Percentiles rank a stretch among this genome's conserved stretches.
These are phyloP conservation scores for Crassisporium funariophilum DNA, from an alignment of 768 basidiomycete genomes.

Conservation along the genomic window DNA sequence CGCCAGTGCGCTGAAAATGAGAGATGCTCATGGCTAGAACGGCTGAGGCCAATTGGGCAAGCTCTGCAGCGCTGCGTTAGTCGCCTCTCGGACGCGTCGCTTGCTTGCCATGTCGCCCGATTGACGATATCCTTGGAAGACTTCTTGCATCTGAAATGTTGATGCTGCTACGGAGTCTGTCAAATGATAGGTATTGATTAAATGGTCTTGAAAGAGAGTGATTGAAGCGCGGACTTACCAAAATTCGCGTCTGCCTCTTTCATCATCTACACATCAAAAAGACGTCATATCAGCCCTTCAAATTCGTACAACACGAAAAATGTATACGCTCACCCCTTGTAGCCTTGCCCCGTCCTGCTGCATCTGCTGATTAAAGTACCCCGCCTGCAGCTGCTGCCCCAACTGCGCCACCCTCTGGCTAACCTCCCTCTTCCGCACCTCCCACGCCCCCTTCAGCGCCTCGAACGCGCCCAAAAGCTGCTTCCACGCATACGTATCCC, in stretches of 20 bases:
- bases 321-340: constrained; percentile 51
- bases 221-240: constrained; percentile 37
- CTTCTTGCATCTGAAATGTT: constrained; percentile 76
- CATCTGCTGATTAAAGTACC: constrained; percentile 47
- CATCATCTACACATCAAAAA: constrained; percentile 39
- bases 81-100: constrained; percentile 73
- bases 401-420: constrained; percentile 46
- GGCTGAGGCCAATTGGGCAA: constrained; percentile 75
- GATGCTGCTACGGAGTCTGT: constrained; percentile 70
- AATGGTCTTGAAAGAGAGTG: neutral
- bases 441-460: constrained; percentile 68
- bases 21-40: constrained; percentile 30
- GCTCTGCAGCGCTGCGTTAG: constrained; percentile 70
- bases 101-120: constrained; percentile 74
- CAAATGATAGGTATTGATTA: neutral
- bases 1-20: too few relatives aligned
- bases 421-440: constrained; percentile 56
- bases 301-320: neutral
- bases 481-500: constrained; percentile 75
- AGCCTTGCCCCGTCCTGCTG: constrained; percentile 60
- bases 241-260: constrained; percentile 57
- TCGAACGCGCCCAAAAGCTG: constrained; percentile 67
- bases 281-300: neutral
- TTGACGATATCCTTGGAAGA: constrained; percentile 70
- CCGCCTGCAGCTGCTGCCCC: constrained; percentile 46